These are phyloP conservation scores for Sarocladium strictum DNA, from an alignment of 2,329 filamentous ascomycete species.

Conservation along the genomic window DNA sequence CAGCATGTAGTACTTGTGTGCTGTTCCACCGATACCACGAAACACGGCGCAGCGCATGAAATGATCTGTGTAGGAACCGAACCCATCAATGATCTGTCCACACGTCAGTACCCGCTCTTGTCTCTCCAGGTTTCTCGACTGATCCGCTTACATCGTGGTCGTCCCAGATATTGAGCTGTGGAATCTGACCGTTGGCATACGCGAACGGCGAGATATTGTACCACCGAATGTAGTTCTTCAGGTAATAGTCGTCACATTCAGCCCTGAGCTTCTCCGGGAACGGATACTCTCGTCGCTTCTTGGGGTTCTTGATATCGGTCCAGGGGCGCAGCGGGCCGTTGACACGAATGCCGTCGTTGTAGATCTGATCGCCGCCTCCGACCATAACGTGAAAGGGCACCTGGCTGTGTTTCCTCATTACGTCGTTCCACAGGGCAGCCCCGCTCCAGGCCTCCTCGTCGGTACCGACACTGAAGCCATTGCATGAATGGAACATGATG, in stretches of 20 bases:
- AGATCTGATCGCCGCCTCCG: constrained; percentile 92
- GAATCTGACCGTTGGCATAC: constrained; percentile 81
- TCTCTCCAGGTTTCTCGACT: too few species aligned
- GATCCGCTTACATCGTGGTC: constrained; percentile 72
- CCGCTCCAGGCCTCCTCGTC: constrained; percentile 84
- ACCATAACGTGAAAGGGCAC: constrained; percentile 92
- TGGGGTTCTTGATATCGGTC: constrained; percentile 77
- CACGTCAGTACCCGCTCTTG: constrained; percentile 31
- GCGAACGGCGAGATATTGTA: constrained; percentile 82
- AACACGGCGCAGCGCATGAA: constrained; percentile 95
- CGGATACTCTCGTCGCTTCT: constrained; percentile 70
- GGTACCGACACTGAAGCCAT: constrained; percentile 87
- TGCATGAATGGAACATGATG: constrained; percentile 98
- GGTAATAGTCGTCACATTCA: constrained; percentile 84
- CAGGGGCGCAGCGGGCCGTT: constrained; percentile 74
- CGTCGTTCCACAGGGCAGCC: constrained; percentile 92
- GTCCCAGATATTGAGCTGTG: constrained; percentile 97
- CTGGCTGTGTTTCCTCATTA: constrained; percentile 72
- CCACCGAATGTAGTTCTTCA: constrained; percentile 82
- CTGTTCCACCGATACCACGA: constrained; percentile 81
- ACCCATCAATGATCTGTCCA: constrained; percentile 78
- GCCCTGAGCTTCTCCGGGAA: constrained; percentile 76
- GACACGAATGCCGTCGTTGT: constrained; percentile 89
- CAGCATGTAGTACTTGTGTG: constrained; percentile 96
- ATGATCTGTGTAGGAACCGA: constrained; percentile 85